A percentile compares a stretch with the other conserved stretches of the same genome.
Conservation (phyloP, 345 rosid species). For the Brassica incana region DNA sequence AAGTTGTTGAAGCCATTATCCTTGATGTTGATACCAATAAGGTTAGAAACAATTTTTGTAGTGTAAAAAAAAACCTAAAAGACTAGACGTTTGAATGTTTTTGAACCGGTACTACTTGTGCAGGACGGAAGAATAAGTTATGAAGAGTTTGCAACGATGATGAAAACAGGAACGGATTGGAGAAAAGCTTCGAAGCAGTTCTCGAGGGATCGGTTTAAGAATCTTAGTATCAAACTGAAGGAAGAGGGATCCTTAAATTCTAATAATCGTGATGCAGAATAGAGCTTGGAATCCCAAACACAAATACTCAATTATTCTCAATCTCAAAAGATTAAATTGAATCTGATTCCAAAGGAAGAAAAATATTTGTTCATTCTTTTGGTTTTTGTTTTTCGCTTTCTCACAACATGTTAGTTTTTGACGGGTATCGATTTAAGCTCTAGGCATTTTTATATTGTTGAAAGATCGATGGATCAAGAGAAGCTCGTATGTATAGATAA, state of each 20-base stretch:
- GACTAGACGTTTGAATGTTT: neutral
- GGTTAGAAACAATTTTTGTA: constrained; percentile 39
- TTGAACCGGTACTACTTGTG: neutral
- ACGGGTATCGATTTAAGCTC: neutral
- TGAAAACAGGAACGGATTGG: constrained; percentile 99
- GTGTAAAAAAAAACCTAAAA: neutral
- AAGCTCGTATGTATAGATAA: neutral
- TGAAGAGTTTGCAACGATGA: constrained; percentile 88
- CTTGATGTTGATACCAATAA: constrained; percentile 92
- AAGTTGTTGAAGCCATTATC: constrained; percentile 81
- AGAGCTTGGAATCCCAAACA: constrained; percentile 9
- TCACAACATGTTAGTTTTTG: neutral
- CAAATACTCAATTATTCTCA: neutral
- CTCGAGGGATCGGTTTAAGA: constrained; percentile 88
- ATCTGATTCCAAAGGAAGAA: neutral
- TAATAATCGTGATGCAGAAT: constrained; percentile 35
- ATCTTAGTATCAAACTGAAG: constrained; percentile 73
- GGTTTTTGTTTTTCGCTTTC: neutral
- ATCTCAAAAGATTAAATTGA: neutral
- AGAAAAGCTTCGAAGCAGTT: constrained; percentile 94
- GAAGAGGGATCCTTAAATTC: constrained; percentile 73
- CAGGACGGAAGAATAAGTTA: constrained; percentile 94
- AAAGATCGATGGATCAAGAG: neutral
- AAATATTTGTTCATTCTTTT: neutral
- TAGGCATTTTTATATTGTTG: neutral